Percentiles rank a stretch among this genome's conserved stretches.
phyloP scores from a whole-genome alignment of 129 eudicot species.

The Centaurea solstitialis region DNA sequence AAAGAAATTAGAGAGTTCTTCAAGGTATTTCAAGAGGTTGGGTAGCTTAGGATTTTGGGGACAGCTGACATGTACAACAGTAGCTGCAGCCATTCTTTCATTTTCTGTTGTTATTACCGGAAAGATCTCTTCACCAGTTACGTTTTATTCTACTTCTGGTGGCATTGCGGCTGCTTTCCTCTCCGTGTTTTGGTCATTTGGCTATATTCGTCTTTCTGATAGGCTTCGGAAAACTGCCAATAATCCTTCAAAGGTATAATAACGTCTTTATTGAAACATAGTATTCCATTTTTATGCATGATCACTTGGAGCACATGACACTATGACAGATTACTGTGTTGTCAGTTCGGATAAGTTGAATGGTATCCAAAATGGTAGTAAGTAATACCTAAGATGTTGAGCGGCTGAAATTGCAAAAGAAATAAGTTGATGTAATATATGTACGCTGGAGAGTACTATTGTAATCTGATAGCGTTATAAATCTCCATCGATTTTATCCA shows the following conservation, averaged over 20 bases:
- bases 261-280: neutral
- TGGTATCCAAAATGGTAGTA: neutral
- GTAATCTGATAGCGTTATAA: neutral
- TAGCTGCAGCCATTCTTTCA: conserved; percentile 81
- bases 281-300: neutral
- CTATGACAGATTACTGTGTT: too few relatives aligned
- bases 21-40: conserved; percentile 89
- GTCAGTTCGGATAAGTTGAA: neutral
- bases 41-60: conserved; percentile 97
- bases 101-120: conserved; percentile 79
- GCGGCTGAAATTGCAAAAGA: neutral
- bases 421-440: neutral
- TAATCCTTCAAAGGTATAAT: conserved; percentile 87
- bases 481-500: neutral
- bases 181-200: conserved; percentile 94
- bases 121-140: conserved; percentile 77
- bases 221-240: conserved; percentile 80
- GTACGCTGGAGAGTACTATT: neutral
- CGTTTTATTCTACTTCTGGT: conserved; percentile 86
- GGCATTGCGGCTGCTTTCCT: conserved; percentile 91
- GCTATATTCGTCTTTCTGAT: conserved; percentile 83
- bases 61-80: conserved; percentile 76
- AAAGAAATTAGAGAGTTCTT: conserved; percentile 69
- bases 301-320: neutral
- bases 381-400: neutral